phyloP scores from a whole-genome alignment of 768 basidiomycete species.

The Tulasnella sp. region DNA sequence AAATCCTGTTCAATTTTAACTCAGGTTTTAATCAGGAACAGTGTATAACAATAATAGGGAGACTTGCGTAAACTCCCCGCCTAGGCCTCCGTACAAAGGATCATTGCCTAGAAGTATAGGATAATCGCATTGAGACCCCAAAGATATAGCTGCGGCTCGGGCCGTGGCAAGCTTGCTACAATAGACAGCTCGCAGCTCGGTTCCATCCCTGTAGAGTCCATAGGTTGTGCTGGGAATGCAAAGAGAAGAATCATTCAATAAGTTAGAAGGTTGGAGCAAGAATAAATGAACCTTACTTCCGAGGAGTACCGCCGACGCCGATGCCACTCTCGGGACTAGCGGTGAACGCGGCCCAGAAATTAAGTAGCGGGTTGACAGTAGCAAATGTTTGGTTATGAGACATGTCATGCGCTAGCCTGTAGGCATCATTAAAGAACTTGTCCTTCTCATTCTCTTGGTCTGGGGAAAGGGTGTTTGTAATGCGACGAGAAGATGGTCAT shows the following conservation, averaged over 20 bases:
- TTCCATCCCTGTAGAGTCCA: conserved; percentile 65
- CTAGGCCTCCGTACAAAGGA: conserved; percentile 62
- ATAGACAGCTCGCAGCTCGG: conserved; percentile 61
- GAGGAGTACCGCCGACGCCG: conserved; percentile 26
- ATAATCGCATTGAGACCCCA: conserved; percentile 56
- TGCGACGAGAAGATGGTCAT: not conserved
- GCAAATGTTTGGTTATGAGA: conserved; percentile 64
- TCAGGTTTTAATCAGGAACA: conserved; percentile 2
- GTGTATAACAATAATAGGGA: not conserved
- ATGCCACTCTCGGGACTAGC: conserved; percentile 44
- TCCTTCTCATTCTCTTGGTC: conserved; percentile 43
- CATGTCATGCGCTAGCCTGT: conserved; percentile 52
- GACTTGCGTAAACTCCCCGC: conserved; percentile 64
- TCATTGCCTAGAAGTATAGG: conserved; percentile 65
- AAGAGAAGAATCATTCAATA: not conserved
- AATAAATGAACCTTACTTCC: conserved; percentile 6
- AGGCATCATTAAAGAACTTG: conserved; percentile 55
- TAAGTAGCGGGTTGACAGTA: conserved; percentile 59
- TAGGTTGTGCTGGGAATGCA: conserved; percentile 44
- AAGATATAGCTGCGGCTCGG: conserved; percentile 48
- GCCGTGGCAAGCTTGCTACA: conserved; percentile 56
- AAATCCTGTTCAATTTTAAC: conserved; percentile 35
- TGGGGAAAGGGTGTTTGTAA: conserved; percentile 21
- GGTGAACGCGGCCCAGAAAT: conserved; percentile 70
- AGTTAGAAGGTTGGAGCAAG: not conserved